Evolutionary conservation across 1,284 basidiomycete species (phyloP).

Genomic region (Waitea zeae): DNA sequence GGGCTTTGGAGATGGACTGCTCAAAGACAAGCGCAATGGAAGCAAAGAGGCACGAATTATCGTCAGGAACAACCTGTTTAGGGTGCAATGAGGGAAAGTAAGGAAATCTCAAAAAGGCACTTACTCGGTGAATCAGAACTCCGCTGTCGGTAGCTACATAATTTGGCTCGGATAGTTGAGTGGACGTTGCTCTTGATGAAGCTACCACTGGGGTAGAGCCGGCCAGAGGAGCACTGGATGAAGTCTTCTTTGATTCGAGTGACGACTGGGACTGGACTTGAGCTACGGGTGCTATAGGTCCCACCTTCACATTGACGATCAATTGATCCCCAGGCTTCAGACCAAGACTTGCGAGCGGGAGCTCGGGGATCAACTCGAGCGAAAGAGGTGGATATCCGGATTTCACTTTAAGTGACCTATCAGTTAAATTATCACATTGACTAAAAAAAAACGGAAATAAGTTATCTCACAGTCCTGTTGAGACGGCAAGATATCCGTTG

Average conservation of each 20-base stretch:
- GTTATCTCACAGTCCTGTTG: slow-evolving; percentile 54
- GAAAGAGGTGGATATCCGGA: slow-evolving; percentile 69
- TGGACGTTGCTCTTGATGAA: slow-evolving; percentile 2
- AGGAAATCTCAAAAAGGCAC: slow-evolving; percentile 7
- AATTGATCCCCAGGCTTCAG: slow-evolving; percentile 68
- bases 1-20: slow-evolving; percentile 55
- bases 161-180: slow-evolving; percentile 26
- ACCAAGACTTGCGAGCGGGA: slow-evolving; percentile 60
- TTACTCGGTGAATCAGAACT: slow-evolving; percentile 53
- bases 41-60: slow-evolving; percentile 87
- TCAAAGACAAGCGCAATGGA: slow-evolving; percentile 73
- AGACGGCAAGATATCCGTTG: slow-evolving; percentile 55
- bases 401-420: slow-evolving; percentile 37
- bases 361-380: slow-evolving; percentile 52
- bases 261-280: slow-evolving; percentile 7
- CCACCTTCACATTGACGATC: slow-evolving; percentile 43
- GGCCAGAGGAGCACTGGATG: slow-evolving; percentile 4
- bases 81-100: not conserved
- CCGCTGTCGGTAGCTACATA: slow-evolving; percentile 42
- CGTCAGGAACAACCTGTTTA: slow-evolving; percentile 78
- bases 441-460: slow-evolving; percentile 2
- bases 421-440: not conserved
- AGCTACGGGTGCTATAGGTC: slow-evolving; percentile 6
- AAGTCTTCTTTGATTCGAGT: slow-evolving; percentile 5
- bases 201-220: not conserved